Evolutionary conservation across 306 rosid genomes (phyloP).

Genomic region (Vigna nakashimae): DNA sequence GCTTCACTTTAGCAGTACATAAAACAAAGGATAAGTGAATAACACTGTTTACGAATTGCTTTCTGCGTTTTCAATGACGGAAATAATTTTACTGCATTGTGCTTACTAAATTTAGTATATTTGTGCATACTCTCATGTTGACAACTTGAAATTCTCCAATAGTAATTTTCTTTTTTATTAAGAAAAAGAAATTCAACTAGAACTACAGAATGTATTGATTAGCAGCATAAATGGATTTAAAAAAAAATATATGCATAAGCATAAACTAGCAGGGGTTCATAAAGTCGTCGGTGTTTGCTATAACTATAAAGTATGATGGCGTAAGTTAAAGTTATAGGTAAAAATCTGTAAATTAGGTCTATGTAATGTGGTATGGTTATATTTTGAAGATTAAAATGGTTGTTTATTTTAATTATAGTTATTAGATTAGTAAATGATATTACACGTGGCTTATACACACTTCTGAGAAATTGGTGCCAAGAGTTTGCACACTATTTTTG

Average conservation of each 20-base stretch:
- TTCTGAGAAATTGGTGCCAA: no score
- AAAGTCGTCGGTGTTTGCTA: no score
- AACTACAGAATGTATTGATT: background rate
- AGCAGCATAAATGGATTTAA: background rate
- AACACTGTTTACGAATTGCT: conserved; percentile 6
- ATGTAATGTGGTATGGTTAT: no score
- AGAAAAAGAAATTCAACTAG: background rate
- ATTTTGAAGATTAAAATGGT: no score
- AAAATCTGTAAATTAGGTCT: no score
- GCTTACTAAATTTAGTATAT: background rate
- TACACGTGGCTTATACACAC: no score
- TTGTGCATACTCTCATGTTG: background rate
- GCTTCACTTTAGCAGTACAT: background rate
- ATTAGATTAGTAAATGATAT: no score
- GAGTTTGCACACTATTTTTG: no score
- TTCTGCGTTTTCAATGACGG: background rate
- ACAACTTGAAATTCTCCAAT: background rate
- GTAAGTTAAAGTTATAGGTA: no score
- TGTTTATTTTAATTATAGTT: no score
- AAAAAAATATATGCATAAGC: background rate
- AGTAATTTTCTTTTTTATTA: background rate
- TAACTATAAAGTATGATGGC: no score
- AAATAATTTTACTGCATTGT: background rate
- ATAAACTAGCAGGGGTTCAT: no score
- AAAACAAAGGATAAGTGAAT: conserved; percentile 10